phyloP scores from a whole-genome alignment of 495 filamentous ascomycete genomes.

The Aspergillus ostianus region DNA sequence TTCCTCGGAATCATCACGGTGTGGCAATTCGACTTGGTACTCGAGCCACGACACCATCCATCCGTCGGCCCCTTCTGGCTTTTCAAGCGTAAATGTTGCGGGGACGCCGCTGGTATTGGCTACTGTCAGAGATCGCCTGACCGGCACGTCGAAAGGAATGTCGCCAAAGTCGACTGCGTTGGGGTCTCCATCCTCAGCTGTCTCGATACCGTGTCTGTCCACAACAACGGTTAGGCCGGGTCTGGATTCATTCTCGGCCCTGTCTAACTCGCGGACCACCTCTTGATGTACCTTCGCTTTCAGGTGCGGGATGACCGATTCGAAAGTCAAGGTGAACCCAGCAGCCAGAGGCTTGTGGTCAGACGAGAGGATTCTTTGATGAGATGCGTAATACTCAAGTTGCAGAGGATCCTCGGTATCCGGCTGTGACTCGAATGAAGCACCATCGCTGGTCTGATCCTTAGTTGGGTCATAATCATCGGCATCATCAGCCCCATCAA shows the following conservation, averaged over 20 bases:
- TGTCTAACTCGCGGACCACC: conserved; percentile 83
- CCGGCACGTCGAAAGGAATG: conserved; percentile 63
- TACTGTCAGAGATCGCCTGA: conserved; percentile 68
- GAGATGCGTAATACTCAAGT: conserved; percentile 77
- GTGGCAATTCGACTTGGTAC: conserved; percentile 55
- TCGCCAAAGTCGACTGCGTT: conserved; percentile 74
- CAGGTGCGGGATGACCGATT: conserved; percentile 77
- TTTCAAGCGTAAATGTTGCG: conserved; percentile 73
- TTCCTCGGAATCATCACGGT: conserved; percentile 32
- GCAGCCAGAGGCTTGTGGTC: conserved; percentile 93
- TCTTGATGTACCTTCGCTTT: conserved; percentile 83
- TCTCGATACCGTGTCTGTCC: conserved; percentile 51
- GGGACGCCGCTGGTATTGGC: conserved; percentile 85
- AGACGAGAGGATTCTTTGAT: conserved; percentile 85
- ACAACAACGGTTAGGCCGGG: conserved; percentile 83
- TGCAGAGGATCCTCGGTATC: conserved; percentile 48
- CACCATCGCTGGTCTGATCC: conserved; percentile 21
- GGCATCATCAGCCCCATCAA: conserved; percentile 61
- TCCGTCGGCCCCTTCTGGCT: conserved; percentile 50
- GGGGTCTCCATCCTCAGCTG: conserved; percentile 33
- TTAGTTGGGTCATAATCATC: conserved; percentile 54
- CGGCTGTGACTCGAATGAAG: conserved; percentile 17
- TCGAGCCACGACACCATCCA: conserved; percentile 59
- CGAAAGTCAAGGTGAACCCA: conserved; percentile 76
- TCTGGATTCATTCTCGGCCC: conserved; percentile 86